Conservation (phyloP, 345 rosid genomes). For the Mallotus nudiflorus region DNA sequence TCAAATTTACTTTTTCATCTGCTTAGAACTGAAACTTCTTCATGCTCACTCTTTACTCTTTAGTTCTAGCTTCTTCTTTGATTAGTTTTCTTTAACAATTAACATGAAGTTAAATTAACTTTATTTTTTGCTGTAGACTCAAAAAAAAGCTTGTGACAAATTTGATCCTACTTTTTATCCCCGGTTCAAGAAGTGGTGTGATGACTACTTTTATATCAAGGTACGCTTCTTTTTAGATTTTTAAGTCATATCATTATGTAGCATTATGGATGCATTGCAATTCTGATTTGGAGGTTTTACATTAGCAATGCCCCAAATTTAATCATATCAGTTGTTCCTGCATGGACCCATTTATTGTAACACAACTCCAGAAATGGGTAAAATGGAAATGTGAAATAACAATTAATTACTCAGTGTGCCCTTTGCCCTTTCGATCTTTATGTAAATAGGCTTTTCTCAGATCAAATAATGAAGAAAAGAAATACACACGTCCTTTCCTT, state of each 20-base stretch:
- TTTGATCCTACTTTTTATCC: slow-evolving; percentile 87
- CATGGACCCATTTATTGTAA: not conserved
- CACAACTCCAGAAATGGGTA: too few species aligned
- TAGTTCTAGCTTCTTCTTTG: not conserved
- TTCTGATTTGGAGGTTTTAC: slow-evolving; percentile 4
- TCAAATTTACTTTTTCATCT: not conserved
- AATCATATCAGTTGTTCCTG: not conserved
- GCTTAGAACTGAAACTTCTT: not conserved
- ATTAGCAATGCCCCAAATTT: not conserved
- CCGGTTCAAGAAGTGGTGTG: slow-evolving; percentile 96
- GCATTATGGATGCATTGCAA: not conserved
- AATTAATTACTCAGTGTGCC: too few species aligned
- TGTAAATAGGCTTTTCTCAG: too few species aligned
- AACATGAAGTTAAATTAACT: too few species aligned
- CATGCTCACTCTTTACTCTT: not conserved
- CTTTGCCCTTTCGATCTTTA: too few species aligned
- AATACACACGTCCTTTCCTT: too few species aligned
- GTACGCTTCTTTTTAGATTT: slow-evolving; percentile 32
- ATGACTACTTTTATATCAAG: slow-evolving; percentile 90
- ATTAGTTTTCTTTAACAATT: not conserved
- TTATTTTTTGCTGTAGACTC: slow-evolving; percentile 47
- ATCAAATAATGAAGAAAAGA: too few species aligned
- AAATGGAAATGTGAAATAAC: too few species aligned
- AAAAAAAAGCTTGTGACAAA: slow-evolving; percentile 82
- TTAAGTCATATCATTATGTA: not conserved